Conservation (phyloP, 129 eudicot species). For the Centaurea solstitialis region DNA sequence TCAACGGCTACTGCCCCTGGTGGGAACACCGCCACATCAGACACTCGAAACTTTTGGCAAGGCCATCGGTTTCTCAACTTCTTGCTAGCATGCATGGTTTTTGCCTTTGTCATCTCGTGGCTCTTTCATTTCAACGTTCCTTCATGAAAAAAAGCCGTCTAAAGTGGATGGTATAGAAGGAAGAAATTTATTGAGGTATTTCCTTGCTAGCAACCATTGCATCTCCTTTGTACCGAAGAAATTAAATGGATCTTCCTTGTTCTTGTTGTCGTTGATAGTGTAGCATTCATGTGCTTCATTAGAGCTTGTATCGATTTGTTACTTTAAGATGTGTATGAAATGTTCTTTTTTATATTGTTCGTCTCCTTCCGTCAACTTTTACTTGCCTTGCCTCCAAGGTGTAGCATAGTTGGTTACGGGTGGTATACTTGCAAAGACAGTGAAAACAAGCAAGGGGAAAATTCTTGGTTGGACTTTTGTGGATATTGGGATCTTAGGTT, state of each 20-base stretch:
- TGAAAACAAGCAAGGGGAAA: not conserved
- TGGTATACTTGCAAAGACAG: not conserved
- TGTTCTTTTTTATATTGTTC: slow-evolving; percentile 13
- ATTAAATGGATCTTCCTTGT: slow-evolving; percentile 17
- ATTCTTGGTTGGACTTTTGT: not conserved
- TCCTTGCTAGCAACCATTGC: not conserved
- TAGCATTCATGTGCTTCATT: slow-evolving; percentile 29
- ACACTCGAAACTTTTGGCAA: slow-evolving; percentile 71
- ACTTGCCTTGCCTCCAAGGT: not conserved
- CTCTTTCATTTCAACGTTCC: slow-evolving; percentile 85
- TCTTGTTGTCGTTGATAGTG: slow-evolving; percentile 18
- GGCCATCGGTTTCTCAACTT: slow-evolving; percentile 91
- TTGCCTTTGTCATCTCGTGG: slow-evolving; percentile 97
- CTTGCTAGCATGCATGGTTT: slow-evolving; percentile 96
- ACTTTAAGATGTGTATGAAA: slow-evolving; percentile 28
- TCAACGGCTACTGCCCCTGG: slow-evolving; percentile 39
- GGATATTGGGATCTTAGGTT: not conserved
- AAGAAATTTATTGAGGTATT: slow-evolving; percentile 14
- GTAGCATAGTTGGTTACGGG: not conserved
- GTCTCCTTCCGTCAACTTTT: not conserved
- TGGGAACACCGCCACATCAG: slow-evolving; percentile 35
- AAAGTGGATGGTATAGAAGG: slow-evolving; percentile 12
- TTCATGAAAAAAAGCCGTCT: slow-evolving; percentile 21
- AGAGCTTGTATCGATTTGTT: slow-evolving; percentile 24
- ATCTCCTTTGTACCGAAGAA: slow-evolving; percentile 9